Percentiles rank a stretch among this genome's conserved stretches.
phyloP scores from a whole-genome alignment of 345 rosid species.

The Dipteronia dyeriana region DNA sequence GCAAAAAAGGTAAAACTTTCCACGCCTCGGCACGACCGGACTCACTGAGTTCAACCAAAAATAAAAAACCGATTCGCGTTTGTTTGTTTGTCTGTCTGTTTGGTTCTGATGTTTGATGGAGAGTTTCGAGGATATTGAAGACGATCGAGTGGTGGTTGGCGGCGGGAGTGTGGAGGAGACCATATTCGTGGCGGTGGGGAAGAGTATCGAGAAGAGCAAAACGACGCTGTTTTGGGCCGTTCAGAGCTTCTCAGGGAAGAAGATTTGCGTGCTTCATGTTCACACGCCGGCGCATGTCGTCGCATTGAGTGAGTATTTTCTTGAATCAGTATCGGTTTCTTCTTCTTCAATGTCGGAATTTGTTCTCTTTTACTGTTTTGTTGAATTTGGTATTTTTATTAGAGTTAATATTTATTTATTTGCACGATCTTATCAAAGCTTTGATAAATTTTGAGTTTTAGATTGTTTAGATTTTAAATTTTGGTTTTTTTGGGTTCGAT shows the following conservation, averaged over 20 bases:
- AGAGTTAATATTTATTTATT: neutral
- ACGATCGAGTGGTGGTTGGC: conserved; percentile 15
- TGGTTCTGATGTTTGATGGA: conserved; percentile 36
- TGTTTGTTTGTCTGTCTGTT: too few relatives aligned
- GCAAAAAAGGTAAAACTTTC: too few relatives aligned
- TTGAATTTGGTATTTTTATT: neutral
- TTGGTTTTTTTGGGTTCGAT: conserved; percentile 12
- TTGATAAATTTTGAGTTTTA: neutral
- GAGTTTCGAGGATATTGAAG: conserved; percentile 32
- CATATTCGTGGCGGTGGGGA: conserved; percentile 79
- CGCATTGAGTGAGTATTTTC: conserved; percentile 55
- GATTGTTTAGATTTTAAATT: neutral
- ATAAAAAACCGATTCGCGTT: too few relatives aligned
- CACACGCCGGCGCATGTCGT: conserved; percentile 48
- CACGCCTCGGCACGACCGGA: too few relatives aligned
- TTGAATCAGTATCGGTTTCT: neutral
- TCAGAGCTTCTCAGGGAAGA: conserved; percentile 61
- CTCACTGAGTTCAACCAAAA: too few relatives aligned
- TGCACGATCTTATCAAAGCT: neutral
- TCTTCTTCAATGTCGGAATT: neutral
- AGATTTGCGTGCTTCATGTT: conserved; percentile 76
- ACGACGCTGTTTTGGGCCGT: conserved; percentile 68
- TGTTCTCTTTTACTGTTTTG: neutral
- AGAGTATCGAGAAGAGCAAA: conserved; percentile 58
- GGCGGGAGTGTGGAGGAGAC: conserved; percentile 44